Evolutionary conservation across 164 flowering plant genomes (phyloP).

Genomic region (Berberis vulgaris): DNA sequence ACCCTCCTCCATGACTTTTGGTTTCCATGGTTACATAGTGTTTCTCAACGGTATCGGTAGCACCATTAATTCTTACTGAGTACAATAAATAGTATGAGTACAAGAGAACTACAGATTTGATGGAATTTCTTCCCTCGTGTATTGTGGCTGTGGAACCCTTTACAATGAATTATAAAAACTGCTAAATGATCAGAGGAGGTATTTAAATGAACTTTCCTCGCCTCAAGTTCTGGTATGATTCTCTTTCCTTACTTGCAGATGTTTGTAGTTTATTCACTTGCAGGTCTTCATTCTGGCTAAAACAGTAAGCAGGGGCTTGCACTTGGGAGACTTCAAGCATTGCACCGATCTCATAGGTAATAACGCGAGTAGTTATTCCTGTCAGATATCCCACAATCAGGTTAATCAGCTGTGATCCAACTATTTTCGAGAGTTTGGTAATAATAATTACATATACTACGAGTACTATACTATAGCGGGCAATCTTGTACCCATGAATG

Average conservation of each 20-base stretch:
- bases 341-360: slow-evolving; percentile 45
- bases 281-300: slow-evolving; percentile 4
- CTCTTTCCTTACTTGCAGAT: not conserved
- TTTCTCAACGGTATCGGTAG: no score
- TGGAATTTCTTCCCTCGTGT: no score
- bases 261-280: not conserved
- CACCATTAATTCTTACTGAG: no score
- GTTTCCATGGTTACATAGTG: no score
- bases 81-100: no score
- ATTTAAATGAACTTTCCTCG: not conserved
- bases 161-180: no score
- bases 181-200: not conserved
- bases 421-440: not conserved
- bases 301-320: slow-evolving; percentile 40
- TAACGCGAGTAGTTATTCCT: slow-evolving; percentile 32
- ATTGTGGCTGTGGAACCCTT: no score
- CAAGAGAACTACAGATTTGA: no score
- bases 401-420: not conserved
- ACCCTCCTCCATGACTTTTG: no score
- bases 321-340: slow-evolving; percentile 20
- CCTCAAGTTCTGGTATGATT: not conserved
- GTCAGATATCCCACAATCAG: not conserved
- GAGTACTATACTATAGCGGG: no score
- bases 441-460: no score
- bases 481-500: no score